phyloP scores from a whole-genome alignment of 768 basidiomycete genomes.

The Amanita inopinata region DNA sequence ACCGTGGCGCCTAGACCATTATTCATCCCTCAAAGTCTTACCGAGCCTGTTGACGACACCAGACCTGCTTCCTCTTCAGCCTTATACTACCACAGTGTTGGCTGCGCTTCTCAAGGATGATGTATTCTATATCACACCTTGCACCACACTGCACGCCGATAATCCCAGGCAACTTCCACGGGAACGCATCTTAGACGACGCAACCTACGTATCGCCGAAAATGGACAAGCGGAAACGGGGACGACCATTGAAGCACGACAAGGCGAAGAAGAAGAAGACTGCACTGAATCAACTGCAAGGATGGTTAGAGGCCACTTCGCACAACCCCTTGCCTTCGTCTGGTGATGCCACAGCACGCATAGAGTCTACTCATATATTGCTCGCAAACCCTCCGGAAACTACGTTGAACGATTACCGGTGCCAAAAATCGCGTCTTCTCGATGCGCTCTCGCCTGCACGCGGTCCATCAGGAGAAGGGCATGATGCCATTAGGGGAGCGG shows the following conservation, averaged over 20 bases:
- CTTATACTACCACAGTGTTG: slow-evolving; percentile 41
- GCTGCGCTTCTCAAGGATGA: slow-evolving; percentile 35
- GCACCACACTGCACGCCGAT: slow-evolving; percentile 35
- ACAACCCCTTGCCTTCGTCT: too few relatives aligned
- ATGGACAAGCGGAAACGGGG: slow-evolving; percentile 35
- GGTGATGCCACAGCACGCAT: too few relatives aligned
- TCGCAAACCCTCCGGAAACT: too few relatives aligned
- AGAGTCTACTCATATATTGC: too few relatives aligned
- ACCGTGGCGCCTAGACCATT: slow-evolving; percentile 41
- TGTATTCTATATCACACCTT: slow-evolving; percentile 55
- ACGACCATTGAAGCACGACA: slow-evolving; percentile 54
- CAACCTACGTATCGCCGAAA: slow-evolving; percentile 23
- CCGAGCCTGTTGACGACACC: slow-evolving; percentile 33
- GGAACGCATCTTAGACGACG: slow-evolving; percentile 39
- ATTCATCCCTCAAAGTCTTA: slow-evolving; percentile 36
- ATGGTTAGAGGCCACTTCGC: slow-evolving; percentile 29
- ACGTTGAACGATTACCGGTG: too few relatives aligned
- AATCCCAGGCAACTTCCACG: slow-evolving; percentile 63
- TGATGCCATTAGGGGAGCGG: too few relatives aligned
- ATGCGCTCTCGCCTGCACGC: too few relatives aligned
- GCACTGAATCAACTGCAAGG: slow-evolving; percentile 38
- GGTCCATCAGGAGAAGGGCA: too few relatives aligned
- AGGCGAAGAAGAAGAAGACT: slow-evolving; percentile 40
- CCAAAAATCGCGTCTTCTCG: too few relatives aligned
- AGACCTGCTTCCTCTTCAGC: slow-evolving; percentile 35